A percentile compares a stretch with the other conserved stretches of the same genome.
These are phyloP conservation scores for Phallus indusiatus DNA, from an alignment of 768 basidiomycete genomes.

Conservation along the genomic window DNA sequence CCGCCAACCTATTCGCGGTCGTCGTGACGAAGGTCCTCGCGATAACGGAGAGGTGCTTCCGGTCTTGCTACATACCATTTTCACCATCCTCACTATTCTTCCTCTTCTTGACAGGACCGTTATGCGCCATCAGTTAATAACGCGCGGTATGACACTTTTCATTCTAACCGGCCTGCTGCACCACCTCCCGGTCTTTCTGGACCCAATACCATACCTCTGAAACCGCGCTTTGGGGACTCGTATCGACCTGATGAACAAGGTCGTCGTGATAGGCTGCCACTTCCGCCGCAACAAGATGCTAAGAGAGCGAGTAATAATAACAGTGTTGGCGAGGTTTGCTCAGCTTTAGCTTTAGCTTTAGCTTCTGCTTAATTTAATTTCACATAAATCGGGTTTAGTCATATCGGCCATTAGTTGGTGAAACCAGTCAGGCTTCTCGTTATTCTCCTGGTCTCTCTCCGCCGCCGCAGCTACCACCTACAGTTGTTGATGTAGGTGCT, in stretches of 20 bases:
- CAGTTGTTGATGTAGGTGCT: background rate
- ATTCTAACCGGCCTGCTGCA: too few species aligned
- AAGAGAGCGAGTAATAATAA: background rate
- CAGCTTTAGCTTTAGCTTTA: too few species aligned
- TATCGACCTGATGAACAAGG: background rate
- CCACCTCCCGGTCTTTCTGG: background rate
- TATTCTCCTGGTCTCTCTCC: background rate
- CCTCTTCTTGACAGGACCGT: background rate
- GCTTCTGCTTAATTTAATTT: background rate
- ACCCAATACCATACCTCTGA: background rate
- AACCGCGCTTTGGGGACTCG: background rate
- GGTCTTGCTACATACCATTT: slow-evolving; percentile 64
- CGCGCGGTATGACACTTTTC: background rate
- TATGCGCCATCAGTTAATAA: background rate
- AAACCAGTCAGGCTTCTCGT: background rate
- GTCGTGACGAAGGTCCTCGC: slow-evolving; percentile 66
- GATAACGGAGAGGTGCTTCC: slow-evolving; percentile 62
- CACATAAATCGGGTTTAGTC: background rate
- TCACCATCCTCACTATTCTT: slow-evolving; percentile 23
- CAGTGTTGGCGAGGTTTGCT: background rate
- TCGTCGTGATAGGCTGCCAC: background rate
- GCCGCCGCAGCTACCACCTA: background rate
- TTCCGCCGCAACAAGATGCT: too few species aligned
- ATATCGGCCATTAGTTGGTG: background rate
- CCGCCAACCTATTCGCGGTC: slow-evolving; percentile 41